Percentiles rank a stretch among this genome's conserved stretches.
Evolutionary conservation across 2,329 filamentous ascomycete genomes (phyloP).

Genomic region (Biscogniauxia sp.): DNA sequence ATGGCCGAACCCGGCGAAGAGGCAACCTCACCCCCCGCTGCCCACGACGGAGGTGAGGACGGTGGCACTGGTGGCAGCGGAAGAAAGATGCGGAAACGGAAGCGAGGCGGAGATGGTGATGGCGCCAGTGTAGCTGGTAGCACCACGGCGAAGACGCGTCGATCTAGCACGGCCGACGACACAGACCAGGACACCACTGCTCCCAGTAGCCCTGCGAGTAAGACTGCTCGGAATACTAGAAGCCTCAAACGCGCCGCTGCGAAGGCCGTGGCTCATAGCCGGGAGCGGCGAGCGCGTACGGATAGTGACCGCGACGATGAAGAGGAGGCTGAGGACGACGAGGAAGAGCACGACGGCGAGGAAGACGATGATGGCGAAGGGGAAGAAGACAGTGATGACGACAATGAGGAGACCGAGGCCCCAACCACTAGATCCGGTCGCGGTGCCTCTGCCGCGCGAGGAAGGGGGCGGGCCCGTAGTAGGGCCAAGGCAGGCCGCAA

Average conservation of each 20-base stretch:
- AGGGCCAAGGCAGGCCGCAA: constrained; percentile 26
- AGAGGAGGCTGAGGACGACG: constrained; percentile 21
- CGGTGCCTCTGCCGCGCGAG: constrained; percentile 11
- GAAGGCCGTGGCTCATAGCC: constrained; percentile 40
- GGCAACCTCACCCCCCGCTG: constrained; percentile 41
- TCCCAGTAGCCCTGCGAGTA: constrained; percentile 38
- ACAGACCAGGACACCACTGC: constrained; percentile 48
- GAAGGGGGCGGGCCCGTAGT: constrained; percentile 26
- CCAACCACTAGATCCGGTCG: constrained; percentile 23
- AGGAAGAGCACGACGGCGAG: constrained; percentile 17
- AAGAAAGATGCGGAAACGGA: constrained; percentile 42
- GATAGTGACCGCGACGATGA: constrained; percentile 13
- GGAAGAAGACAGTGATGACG: constrained; percentile 18
- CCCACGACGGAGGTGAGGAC: constrained; percentile 47
- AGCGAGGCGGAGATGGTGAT: constrained; percentile 37
- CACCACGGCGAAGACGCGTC: constrained; percentile 43
- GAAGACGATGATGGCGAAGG: constrained; percentile 15
- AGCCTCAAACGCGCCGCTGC: constrained; percentile 44
- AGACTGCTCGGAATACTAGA: constrained; percentile 42
- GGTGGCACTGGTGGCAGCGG: constrained; percentile 21
- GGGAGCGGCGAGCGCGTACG: constrained; percentile 25
- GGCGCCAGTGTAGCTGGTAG: constrained; percentile 46
- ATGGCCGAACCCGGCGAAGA: constrained; percentile 47
- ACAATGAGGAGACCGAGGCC: constrained; percentile 15
- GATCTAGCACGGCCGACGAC: constrained; percentile 50